A percentile compares a stretch with the other conserved stretches of the same genome.
Evolutionary conservation across 2,329 filamentous ascomycete genomes (phyloP).

Genomic region (Penicillium oxalicum): DNA sequence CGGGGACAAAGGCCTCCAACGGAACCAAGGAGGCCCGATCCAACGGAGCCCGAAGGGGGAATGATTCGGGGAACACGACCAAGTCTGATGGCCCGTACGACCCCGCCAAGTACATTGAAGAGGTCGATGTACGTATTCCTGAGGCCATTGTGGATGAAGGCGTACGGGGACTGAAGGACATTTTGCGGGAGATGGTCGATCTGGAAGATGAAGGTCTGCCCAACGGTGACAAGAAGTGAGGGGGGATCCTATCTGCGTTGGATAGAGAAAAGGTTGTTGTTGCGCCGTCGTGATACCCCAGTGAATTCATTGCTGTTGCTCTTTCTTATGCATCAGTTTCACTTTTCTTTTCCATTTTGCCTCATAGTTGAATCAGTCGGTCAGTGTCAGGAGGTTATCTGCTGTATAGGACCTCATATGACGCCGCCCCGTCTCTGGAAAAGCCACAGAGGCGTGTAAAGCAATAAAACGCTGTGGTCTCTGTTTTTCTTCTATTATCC

Average conservation of each 20-base stretch:
- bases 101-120: conserved; percentile 28
- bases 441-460: no score
- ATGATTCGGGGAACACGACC: conserved; percentile 5
- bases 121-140: conserved; percentile 46
- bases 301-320: no score
- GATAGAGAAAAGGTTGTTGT: no score
- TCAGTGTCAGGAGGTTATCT: no score
- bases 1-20: conserved; percentile 15
- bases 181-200: conserved; percentile 47
- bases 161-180: conserved; percentile 46
- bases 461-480: no score
- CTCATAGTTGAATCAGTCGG: no score
- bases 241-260: background rate
- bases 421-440: no score
- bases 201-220: conserved; percentile 35
- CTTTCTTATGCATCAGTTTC: no score
- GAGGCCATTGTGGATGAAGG: conserved; percentile 46
- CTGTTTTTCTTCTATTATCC: no score
- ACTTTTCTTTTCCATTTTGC: no score
- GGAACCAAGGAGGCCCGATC: conserved; percentile 15
- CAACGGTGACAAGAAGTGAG: conserved; percentile 21
- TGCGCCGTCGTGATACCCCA: no score
- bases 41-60: conserved; percentile 21
- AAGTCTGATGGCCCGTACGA: conserved; percentile 20
- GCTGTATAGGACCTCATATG: no score